Evolutionary conservation across 768 basidiomycete species (phyloP).

Genomic region (Rhizopogon roseolus): DNA sequence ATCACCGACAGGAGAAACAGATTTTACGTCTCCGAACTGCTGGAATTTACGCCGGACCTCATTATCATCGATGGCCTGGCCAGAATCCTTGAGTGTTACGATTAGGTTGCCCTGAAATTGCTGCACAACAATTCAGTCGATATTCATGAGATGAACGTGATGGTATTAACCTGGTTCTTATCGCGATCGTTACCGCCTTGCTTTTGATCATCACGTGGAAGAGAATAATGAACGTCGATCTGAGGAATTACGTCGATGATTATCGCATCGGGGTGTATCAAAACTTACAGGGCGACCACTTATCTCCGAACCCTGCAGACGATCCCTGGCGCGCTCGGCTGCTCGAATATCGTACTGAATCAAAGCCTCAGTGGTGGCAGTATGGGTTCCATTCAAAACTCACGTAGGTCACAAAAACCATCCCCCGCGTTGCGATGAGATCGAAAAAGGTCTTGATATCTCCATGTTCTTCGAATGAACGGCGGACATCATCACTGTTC

Average conservation of each 20-base stretch:
- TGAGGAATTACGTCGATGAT: slow-evolving; percentile 25
- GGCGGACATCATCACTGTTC: slow-evolving; percentile 77
- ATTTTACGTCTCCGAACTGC: slow-evolving; percentile 88
- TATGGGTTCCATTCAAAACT: slow-evolving; percentile 32
- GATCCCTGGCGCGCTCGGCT: slow-evolving; percentile 87
- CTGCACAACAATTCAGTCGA: slow-evolving; percentile 28
- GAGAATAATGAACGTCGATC: slow-evolving; percentile 98
- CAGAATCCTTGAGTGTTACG: slow-evolving; percentile 69
- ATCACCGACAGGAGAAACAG: slow-evolving; percentile 60
- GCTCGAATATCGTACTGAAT: slow-evolving; percentile 85
- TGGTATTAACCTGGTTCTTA: slow-evolving; percentile 71
- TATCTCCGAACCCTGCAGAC: slow-evolving; percentile 85
- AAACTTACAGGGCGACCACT: slow-evolving; percentile 82
- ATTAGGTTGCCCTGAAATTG: slow-evolving; percentile 83
- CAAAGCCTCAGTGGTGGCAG: slow-evolving; percentile 9
- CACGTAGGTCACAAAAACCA: slow-evolving; percentile 99
- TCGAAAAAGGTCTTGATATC: slow-evolving; percentile 98
- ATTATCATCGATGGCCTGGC: slow-evolving; percentile 73
- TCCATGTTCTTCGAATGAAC: slow-evolving; percentile 87
- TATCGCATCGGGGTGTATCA: neutral
- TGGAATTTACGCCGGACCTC: slow-evolving; percentile 86
- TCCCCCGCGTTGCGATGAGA: slow-evolving; percentile 89
- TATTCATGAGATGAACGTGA: neutral
- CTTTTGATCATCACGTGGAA: slow-evolving; percentile 84
- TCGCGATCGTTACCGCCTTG: slow-evolving; percentile 52